These are phyloP conservation scores for Tetracladium marchalianum DNA, from an alignment of 495 filamentous ascomycete species.

Conservation along the genomic window DNA sequence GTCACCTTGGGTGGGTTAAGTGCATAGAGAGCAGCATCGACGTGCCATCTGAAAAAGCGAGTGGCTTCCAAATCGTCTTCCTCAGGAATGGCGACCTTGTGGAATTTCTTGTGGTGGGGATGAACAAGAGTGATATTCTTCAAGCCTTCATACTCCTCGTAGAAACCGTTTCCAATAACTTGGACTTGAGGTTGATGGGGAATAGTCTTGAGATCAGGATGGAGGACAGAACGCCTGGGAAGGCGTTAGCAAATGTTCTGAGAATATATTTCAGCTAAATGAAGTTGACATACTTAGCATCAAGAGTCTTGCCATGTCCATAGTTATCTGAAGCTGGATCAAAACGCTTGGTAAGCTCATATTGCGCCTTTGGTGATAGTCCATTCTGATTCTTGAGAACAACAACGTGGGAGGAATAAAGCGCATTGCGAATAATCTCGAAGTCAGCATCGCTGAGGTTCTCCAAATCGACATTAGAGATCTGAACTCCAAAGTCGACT, in stretches of 20 bases:
- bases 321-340: constrained; percentile 54
- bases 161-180: constrained; percentile 63
- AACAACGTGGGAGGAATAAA: constrained; percentile 55
- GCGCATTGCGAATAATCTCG: constrained; percentile 42
- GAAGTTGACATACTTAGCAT: constrained; percentile 22
- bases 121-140: constrained; percentile 56
- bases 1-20: constrained; percentile 61
- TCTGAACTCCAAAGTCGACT: constrained; percentile 48
- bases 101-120: constrained; percentile 66
- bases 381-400: constrained; percentile 57
- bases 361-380: constrained; percentile 57
- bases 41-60: constrained; percentile 71
- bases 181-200: constrained; percentile 73
- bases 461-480: constrained; percentile 47
- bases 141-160: constrained; percentile 56
- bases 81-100: constrained; percentile 50
- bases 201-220: constrained; percentile 69
- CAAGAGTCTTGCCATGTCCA: constrained; percentile 63
- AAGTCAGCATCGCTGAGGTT: constrained; percentile 52
- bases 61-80: constrained; percentile 57
- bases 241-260: constrained; percentile 26
- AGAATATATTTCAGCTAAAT: too few species aligned
- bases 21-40: constrained; percentile 67
- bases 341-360: constrained; percentile 58
- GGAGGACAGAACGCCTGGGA: constrained; percentile 47